Evolutionary conservation across 192 early-diverging fungal species (phyloP).

Genomic region (Gigaspora rosea): DNA sequence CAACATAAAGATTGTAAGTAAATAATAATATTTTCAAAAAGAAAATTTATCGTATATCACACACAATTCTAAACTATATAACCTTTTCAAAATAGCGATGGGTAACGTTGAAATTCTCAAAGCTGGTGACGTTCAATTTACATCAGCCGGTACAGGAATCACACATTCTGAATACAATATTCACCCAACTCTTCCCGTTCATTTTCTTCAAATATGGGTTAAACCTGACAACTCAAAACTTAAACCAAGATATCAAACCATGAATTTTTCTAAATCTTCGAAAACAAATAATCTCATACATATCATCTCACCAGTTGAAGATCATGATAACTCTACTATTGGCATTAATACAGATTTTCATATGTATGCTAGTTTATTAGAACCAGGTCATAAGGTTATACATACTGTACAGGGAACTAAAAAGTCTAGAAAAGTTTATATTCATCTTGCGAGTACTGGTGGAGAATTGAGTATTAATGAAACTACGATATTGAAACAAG

Average conservation of each 20-base stretch:
- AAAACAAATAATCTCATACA: conserved; percentile 27
- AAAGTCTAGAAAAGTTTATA: conserved; percentile 20
- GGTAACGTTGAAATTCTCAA: conserved; percentile 43
- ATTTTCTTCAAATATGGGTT: conserved; percentile 46
- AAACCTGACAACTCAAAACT: background rate
- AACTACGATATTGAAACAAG: conserved; percentile 6
- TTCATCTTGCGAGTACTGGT: conserved; percentile 11
- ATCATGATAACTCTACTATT: conserved; percentile 3
- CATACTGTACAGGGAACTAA: conserved; percentile 11
- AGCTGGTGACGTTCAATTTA: conserved; percentile 47
- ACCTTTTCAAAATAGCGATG: conserved; percentile 33
- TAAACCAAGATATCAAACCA: conserved; percentile 28
- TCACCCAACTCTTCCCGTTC: conserved; percentile 16
- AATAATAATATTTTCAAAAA: background rate
- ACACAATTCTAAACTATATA: background rate
- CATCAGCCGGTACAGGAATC: conserved; percentile 48
- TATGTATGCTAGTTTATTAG: conserved; percentile 32
- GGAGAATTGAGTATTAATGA: conserved; percentile 19
- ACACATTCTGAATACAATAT: conserved; percentile 43
- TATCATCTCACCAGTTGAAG: background rate
- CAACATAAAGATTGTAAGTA: conserved; percentile 46
- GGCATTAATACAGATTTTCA: conserved; percentile 34
- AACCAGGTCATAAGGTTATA: conserved; percentile 14
- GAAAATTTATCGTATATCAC: background rate
- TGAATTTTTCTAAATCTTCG: conserved; percentile 10